A percentile compares a stretch with the other conserved stretches of the same genome.
These are phyloP conservation scores for Scheffersomyces stambukii DNA, from an alignment of 1,139 yeast species.

Conservation along the genomic window DNA sequence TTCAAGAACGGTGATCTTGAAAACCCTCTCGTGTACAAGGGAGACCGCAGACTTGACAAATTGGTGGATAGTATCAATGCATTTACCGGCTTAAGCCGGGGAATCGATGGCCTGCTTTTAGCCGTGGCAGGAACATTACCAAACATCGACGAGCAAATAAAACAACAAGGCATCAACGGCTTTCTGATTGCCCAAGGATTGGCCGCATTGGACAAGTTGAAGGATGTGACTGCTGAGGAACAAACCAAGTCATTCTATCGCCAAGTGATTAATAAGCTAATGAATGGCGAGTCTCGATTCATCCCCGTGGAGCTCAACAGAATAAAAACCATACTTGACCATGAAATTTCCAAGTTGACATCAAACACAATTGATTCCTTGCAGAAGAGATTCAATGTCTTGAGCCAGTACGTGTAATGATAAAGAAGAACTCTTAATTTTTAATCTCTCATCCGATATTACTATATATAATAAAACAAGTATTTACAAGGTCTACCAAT, in stretches of 20 bases:
- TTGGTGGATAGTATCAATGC: slow-evolving; percentile 50
- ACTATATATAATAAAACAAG: neutral
- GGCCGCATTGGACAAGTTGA: slow-evolving; percentile 7
- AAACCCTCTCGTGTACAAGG: slow-evolving; percentile 36
- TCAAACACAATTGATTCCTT: slow-evolving; percentile 39
- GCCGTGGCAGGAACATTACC: slow-evolving; percentile 60
- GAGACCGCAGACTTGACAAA: slow-evolving; percentile 35
- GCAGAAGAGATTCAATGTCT: slow-evolving; percentile 45
- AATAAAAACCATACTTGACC: slow-evolving; percentile 41
- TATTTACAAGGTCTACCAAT: slow-evolving; percentile 1
- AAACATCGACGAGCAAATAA: no score
- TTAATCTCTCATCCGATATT: neutral
- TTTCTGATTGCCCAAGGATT: slow-evolving; percentile 39
- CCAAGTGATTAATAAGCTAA: slow-evolving; percentile 45
- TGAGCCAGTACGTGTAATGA: slow-evolving; percentile 28
- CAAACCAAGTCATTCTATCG: slow-evolving; percentile 33
- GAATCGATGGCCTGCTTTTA: slow-evolving; percentile 44
- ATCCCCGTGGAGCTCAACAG: slow-evolving; percentile 43
- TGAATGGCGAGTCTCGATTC: slow-evolving; percentile 20
- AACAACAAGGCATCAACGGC: no score
- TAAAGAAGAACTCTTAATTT: neutral
- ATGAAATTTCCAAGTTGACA: slow-evolving; percentile 30
- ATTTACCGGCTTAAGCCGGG: slow-evolving; percentile 50
- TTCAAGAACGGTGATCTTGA: slow-evolving; percentile 41
- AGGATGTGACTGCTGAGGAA: slow-evolving; percentile 13